Evolutionary conservation across 2,329 filamentous ascomycete genomes (phyloP).

Genomic region (Neonectria ditissima): DNA sequence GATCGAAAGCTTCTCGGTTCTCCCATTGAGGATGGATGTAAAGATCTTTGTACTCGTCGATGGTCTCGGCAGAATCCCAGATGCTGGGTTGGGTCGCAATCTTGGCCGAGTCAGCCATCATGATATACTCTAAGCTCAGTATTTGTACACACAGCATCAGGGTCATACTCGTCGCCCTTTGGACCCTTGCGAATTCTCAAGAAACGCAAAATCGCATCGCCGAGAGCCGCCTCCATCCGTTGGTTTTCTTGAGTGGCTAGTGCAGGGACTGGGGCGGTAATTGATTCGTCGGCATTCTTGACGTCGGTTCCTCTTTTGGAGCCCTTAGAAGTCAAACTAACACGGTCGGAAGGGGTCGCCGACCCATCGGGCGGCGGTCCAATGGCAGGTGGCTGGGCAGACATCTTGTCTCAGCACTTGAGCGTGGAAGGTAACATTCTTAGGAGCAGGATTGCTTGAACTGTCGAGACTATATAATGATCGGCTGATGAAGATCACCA

Average conservation of each 20-base stretch:
- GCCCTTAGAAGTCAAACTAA: constrained; percentile 3
- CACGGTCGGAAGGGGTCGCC: constrained; percentile 13
- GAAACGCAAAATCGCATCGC: constrained; percentile 49
- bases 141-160: constrained; percentile 27
- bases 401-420: not conserved
- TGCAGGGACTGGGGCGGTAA: constrained; percentile 23
- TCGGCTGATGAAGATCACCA: not conserved
- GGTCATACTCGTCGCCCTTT: constrained; percentile 43
- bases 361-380: not conserved
- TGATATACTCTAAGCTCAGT: not conserved
- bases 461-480: not conserved
- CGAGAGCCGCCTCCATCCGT: constrained; percentile 48
- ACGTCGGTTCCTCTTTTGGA: not conserved
- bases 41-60: constrained; percentile 50
- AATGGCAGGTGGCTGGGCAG: not conserved
- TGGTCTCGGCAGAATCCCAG: constrained; percentile 49
- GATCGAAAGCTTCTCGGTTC: constrained; percentile 50
- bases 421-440: not conserved
- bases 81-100: constrained; percentile 53
- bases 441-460: not conserved
- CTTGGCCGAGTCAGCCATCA: constrained; percentile 40
- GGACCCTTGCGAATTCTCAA: constrained; percentile 49
- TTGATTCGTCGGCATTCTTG: not conserved
- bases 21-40: constrained; percentile 54
- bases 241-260: constrained; percentile 43